Conservation (phyloP, 2,329 filamentous ascomycete species). For the Scortechinia acanthostroma region DNA sequence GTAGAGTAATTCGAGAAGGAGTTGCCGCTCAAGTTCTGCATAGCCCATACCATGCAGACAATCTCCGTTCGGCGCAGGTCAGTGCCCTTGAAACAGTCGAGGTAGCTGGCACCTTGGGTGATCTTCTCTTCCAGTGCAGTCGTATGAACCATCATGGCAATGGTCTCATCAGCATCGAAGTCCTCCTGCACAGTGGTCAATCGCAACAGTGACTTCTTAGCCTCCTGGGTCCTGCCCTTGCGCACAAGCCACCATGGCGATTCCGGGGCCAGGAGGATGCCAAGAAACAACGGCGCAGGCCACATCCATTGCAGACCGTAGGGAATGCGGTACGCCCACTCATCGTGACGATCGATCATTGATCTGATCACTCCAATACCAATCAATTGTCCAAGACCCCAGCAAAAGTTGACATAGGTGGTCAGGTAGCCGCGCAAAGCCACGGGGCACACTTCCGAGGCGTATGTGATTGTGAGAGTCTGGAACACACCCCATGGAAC, state of each 20-base stretch:
- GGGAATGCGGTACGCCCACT: conserved; percentile 66
- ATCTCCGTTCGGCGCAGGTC: conserved; percentile 74
- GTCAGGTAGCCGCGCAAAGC: conserved; percentile 66
- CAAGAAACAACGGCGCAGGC: conserved; percentile 60
- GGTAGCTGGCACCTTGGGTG: conserved; percentile 66
- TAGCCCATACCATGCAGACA: conserved; percentile 57
- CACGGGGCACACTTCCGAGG: conserved; percentile 67
- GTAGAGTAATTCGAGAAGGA: conserved; percentile 61
- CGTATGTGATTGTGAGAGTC: conserved; percentile 55
- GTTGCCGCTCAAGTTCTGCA: conserved; percentile 57
- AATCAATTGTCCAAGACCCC: conserved; percentile 70
- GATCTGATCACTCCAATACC: conserved; percentile 68
- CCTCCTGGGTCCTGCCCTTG: conserved; percentile 54
- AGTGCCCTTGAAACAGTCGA: conserved; percentile 76
- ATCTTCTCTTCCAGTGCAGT: conserved; percentile 73
- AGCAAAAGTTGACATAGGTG: conserved; percentile 73
- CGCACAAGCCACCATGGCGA: conserved; percentile 74
- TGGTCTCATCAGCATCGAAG: conserved; percentile 76
- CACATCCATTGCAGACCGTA: conserved; percentile 75
- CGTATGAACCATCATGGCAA: conserved; percentile 89
- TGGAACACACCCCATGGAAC: conserved; percentile 57
- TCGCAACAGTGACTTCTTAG: conserved; percentile 58
- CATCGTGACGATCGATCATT: conserved; percentile 56
- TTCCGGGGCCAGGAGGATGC: conserved; percentile 63
- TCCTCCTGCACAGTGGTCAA: conserved; percentile 57